phyloP scores from a whole-genome alignment of 192 early-diverging fungal species.

The Fimicolochytrium jonesii region DNA sequence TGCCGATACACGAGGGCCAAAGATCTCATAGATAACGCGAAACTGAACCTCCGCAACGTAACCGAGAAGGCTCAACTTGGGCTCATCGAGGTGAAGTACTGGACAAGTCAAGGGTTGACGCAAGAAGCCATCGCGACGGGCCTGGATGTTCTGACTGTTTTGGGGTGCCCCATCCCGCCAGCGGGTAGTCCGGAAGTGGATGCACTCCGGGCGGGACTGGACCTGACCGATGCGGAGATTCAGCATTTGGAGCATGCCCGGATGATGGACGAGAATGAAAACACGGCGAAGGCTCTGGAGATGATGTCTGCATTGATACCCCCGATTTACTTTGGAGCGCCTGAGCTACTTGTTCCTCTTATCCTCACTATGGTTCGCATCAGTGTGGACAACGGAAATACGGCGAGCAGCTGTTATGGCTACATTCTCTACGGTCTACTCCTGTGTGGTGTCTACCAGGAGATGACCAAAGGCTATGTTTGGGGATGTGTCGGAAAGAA shows the following conservation, averaged over 20 bases:
- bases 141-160: conserved; percentile 5
- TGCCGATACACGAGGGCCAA: conserved; percentile 12
- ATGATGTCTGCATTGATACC: conserved; percentile 6
- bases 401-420: conserved; percentile 14
- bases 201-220: conserved; percentile 3
- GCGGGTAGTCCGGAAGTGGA: not conserved
- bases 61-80: not conserved
- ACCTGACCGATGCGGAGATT: not conserved
- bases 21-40: conserved; percentile 2
- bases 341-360: conserved; percentile 17
- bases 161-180: conserved; percentile 20
- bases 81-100: conserved; percentile 24
- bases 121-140: conserved; percentile 20
- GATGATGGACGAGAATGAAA: not conserved
- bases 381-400: conserved; percentile 6
- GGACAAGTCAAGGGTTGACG: conserved; percentile 21
- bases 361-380: conserved; percentile 25
- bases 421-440: conserved; percentile 30
- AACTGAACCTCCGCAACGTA: not conserved
- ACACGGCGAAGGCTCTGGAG: not conserved
- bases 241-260: not conserved
- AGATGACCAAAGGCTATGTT: conserved; percentile 13
- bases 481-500: conserved; percentile 21
- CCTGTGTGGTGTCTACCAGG: conserved; percentile 13
- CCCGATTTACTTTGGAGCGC: conserved; percentile 26